Evolutionary conservation across 257 asterid genomes (phyloP).

Genomic region (Avicennia marina): DNA sequence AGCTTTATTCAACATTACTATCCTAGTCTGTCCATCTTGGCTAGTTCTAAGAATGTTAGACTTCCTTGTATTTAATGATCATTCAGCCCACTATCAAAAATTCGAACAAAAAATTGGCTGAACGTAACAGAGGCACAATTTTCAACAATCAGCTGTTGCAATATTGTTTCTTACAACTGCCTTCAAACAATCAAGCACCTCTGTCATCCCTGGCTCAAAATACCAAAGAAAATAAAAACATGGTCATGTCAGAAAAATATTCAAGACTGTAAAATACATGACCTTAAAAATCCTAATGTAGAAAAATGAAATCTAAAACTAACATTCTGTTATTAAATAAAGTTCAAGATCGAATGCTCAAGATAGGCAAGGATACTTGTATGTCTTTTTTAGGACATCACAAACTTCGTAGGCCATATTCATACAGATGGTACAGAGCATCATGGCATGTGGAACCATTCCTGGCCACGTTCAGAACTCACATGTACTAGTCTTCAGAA

Average conservation of each 20-base stretch:
- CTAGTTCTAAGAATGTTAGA: no score
- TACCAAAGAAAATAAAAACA: neutral
- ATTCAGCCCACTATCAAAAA: no score
- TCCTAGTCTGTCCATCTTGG: no score
- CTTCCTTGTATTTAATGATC: no score
- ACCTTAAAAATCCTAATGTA: neutral
- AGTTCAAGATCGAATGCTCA: neutral
- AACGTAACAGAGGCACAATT: no score
- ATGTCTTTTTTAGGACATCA: neutral
- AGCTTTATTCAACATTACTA: no score
- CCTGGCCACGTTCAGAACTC: constrained; percentile 11
- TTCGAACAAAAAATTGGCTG: no score
- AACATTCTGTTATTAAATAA: constrained; percentile 7
- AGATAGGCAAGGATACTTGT: constrained; percentile 4
- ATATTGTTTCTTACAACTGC: no score
- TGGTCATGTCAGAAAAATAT: constrained; percentile 3
- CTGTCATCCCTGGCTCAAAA: neutral
- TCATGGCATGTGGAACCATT: constrained; percentile 18
- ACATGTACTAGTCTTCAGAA: constrained; percentile 28
- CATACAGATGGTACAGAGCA: constrained; percentile 15
- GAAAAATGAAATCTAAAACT: neutral
- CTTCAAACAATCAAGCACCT: no score
- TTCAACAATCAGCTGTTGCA: no score
- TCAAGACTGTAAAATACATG: constrained; percentile 2
- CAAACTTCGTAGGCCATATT: constrained; percentile 17